Percentiles rank a stretch among this genome's conserved stretches.
These are phyloP conservation scores for Helotiales sp. DNA, from an alignment of 2,329 filamentous ascomycete genomes.

Conservation along the genomic window DNA sequence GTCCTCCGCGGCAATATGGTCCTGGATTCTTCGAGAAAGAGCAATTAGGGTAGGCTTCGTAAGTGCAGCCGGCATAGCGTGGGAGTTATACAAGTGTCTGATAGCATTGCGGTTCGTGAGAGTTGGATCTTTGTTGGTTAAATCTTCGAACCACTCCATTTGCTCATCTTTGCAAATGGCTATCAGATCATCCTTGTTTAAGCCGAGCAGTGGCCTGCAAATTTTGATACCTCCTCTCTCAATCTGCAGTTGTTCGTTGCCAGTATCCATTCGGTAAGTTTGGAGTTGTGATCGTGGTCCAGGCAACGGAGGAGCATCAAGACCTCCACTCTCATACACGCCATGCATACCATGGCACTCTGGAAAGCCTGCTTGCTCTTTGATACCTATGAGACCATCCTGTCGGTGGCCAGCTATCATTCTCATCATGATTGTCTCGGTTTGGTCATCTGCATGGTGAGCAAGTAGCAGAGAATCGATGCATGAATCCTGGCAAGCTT, in stretches of 20 bases:
- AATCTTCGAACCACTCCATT: constrained; percentile 79
- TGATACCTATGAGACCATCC: constrained; percentile 74
- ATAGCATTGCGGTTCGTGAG: constrained; percentile 82
- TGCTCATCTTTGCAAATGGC: constrained; percentile 70
- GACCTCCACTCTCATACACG: constrained; percentile 62
- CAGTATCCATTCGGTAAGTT: no score
- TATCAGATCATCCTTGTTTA: constrained; percentile 72
- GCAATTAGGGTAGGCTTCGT: constrained; percentile 62
- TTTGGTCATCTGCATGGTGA: constrained; percentile 88
- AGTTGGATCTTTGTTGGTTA: constrained; percentile 76
- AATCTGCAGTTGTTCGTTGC: constrained; percentile 6
- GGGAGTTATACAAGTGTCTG: constrained; percentile 60
- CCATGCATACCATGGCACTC: constrained; percentile 78
- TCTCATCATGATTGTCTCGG: constrained; percentile 85
- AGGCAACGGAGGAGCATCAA: neutral
- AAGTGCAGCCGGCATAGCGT: constrained; percentile 68
- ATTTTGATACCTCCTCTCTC: constrained; percentile 68
- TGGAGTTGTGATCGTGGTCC: no score
- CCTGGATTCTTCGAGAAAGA: constrained; percentile 54
- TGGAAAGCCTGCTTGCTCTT: constrained; percentile 66
- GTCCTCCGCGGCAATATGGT: constrained; percentile 46
- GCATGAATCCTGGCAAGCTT: constrained; percentile 50
- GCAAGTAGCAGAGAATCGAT: constrained; percentile 70
- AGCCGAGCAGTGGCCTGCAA: constrained; percentile 68
- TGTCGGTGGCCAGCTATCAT: constrained; percentile 65